phyloP scores from a whole-genome alignment of 768 basidiomycete species.

The Amanita rimosa region DNA sequence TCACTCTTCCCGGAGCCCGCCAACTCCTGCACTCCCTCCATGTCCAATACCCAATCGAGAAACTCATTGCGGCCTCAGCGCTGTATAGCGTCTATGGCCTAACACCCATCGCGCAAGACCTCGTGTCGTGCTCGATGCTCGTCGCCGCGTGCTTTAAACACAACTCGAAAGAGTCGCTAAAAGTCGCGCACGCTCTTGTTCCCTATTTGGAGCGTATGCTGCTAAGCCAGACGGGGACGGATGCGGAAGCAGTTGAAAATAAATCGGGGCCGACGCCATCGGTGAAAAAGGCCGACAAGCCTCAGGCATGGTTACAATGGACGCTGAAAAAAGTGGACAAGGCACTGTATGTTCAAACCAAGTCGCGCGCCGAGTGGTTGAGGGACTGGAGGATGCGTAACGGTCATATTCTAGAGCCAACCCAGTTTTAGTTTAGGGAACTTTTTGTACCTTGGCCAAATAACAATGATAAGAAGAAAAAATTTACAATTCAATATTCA shows the following conservation, averaged over 20 bases:
- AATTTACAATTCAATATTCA: too few species aligned
- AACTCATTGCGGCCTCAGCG: conserved; percentile 37
- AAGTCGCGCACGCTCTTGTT: conserved; percentile 31
- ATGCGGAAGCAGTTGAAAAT: conserved; percentile 5
- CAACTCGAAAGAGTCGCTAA: conserved; percentile 23
- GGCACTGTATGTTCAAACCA: conserved; percentile 10
- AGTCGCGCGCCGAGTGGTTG: conserved; percentile 21
- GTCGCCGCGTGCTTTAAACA: conserved; percentile 42
- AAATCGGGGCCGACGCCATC: neutral
- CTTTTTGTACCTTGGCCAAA: too few species aligned
- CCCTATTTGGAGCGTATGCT: conserved; percentile 26
- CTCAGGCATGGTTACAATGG: conserved; percentile 18
- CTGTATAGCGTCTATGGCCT: conserved; percentile 46
- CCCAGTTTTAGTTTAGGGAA: too few species aligned
- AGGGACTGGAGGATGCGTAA: conserved; percentile 17
- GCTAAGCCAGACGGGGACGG: conserved; percentile 8
- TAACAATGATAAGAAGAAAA: too few species aligned
- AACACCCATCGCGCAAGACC: conserved; percentile 41
- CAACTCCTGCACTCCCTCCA: conserved; percentile 49
- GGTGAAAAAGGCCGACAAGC: conserved; percentile 10
- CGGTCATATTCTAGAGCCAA: conserved; percentile 13
- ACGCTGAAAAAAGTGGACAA: conserved; percentile 19
- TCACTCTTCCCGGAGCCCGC: conserved; percentile 41
- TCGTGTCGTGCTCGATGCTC: conserved; percentile 45
- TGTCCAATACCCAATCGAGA: conserved; percentile 30